Conservation (phyloP, 495 filamentous ascomycete species). For the Trypethelium eluteriae region DNA sequence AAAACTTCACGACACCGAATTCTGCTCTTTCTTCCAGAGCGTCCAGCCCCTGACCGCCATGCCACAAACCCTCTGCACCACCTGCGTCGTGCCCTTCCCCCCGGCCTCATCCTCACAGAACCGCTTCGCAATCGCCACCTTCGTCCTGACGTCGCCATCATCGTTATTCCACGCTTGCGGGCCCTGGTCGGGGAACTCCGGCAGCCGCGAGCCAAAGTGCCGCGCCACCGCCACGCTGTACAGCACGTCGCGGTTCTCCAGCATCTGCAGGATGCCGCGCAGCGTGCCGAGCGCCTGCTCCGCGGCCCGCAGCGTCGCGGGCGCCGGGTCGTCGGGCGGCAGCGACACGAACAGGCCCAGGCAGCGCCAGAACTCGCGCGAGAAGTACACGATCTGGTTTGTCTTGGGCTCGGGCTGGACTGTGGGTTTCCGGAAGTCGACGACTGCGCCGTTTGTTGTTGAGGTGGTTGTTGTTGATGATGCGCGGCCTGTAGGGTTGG, state of each 20-base stretch:
- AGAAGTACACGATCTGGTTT: constrained; percentile 38
- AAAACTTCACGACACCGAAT: constrained; percentile 1
- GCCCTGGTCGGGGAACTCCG: constrained; percentile 54
- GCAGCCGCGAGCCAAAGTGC: constrained; percentile 60
- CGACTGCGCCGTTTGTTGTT: constrained; percentile 30
- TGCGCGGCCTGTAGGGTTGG: background rate
- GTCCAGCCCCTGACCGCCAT: constrained; percentile 57
- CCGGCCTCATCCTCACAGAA: constrained; percentile 70
- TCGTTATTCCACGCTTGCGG: constrained; percentile 53
- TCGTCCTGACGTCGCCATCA: constrained; percentile 62
- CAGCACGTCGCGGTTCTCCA: constrained; percentile 84
- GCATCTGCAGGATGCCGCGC: constrained; percentile 62
- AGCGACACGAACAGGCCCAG: constrained; percentile 65
- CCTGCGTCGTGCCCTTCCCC: constrained; percentile 67
- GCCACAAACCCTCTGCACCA: constrained; percentile 67
- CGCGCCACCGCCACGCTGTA: constrained; percentile 80
- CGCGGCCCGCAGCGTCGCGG: constrained; percentile 50
- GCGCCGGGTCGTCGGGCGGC: constrained; percentile 48
- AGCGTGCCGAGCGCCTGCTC: constrained; percentile 55
- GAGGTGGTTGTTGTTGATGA: background rate
- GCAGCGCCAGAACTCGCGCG: constrained; percentile 69
- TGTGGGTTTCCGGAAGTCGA: constrained; percentile 19
- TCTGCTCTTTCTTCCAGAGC: constrained; percentile 19
- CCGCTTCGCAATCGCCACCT: constrained; percentile 69
- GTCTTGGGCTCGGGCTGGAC: constrained; percentile 41